phyloP scores from a whole-genome alignment of 139 green algal genomes.

The Spirogloea muscicola region DNA sequence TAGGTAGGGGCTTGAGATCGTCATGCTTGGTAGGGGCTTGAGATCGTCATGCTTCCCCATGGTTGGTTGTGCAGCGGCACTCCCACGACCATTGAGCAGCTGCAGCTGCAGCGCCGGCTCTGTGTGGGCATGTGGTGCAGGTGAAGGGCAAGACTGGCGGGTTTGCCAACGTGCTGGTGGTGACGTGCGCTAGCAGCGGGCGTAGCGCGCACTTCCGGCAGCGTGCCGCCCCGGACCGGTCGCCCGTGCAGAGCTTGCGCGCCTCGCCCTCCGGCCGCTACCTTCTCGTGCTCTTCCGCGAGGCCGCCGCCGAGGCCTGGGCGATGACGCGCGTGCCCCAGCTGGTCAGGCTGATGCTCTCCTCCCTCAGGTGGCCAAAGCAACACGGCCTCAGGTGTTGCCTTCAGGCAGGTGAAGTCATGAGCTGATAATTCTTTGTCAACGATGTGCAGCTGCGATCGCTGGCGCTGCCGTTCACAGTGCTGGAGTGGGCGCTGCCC shows the following conservation, averaged over 20 bases:
- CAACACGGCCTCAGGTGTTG: no score
- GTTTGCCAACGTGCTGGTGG: slow-evolving; percentile 31
- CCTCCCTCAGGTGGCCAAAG: no score
- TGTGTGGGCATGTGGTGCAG: no score
- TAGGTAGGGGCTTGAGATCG: no score
- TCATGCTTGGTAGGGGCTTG: no score
- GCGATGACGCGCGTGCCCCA: slow-evolving; percentile 36
- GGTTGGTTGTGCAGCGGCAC: no score
- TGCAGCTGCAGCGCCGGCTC: no score
- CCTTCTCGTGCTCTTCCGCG: slow-evolving; percentile 41
- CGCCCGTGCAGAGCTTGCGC: slow-evolving; percentile 22
- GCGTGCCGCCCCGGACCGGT: slow-evolving; percentile 3
- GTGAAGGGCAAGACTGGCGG: slow-evolving; percentile 37
- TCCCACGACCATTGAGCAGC: no score
- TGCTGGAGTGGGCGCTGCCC: slow-evolving; percentile 46
- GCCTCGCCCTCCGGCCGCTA: slow-evolving; percentile 39
- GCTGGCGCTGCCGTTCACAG: slow-evolving; percentile 40
- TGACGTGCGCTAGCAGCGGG: slow-evolving; percentile 41
- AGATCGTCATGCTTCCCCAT: no score
- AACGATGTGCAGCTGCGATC: slow-evolving; percentile 35
- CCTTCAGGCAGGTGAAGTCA: no score
- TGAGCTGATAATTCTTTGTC: no score
- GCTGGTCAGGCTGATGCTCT: no score
- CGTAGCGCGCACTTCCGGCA: slow-evolving; percentile 24
- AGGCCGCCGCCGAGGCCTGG: slow-evolving; percentile 41